Evolutionary conservation across 345 rosid genomes (phyloP).

Genomic region (Syzygium aromaticum): DNA sequence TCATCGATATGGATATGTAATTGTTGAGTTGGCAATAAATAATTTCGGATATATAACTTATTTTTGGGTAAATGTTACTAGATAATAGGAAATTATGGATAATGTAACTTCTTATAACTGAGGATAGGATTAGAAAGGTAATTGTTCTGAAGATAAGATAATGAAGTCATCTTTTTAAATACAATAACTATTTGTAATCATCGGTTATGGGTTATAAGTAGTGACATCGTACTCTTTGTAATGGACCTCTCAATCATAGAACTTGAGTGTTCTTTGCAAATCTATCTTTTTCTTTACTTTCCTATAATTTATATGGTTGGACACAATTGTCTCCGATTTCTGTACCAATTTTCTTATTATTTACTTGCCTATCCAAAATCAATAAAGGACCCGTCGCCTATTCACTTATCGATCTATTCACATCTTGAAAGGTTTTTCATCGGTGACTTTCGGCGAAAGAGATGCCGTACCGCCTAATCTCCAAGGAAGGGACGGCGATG

Average conservation of each 20-base stretch:
- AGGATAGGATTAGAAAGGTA: background rate
- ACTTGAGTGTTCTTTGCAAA: background rate
- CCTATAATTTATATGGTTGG: background rate
- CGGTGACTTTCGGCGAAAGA: background rate
- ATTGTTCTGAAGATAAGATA: background rate
- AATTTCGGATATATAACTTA: background rate
- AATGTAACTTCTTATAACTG: background rate
- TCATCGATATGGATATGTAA: rapidly evolving
- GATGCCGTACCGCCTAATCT: rapidly evolving
- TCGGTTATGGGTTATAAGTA: background rate
- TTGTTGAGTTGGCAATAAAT: rapidly evolving
- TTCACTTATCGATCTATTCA: background rate
- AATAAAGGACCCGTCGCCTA: rapidly evolving
- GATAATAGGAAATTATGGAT: background rate
- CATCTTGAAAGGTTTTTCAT: background rate
- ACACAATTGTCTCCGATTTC: rapidly evolving
- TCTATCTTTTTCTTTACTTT: background rate
- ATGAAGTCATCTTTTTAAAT: background rate
- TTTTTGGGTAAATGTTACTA: background rate
- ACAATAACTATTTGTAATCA: rapidly evolving
- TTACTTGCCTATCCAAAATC: too few species aligned
- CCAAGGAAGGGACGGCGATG: background rate
- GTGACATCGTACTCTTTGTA: rapidly evolving
- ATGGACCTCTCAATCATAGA: background rate
- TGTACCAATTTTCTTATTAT: background rate